Conservation (phyloP, 768 basidiomycete genomes). For the Tricholomella constricta region DNA sequence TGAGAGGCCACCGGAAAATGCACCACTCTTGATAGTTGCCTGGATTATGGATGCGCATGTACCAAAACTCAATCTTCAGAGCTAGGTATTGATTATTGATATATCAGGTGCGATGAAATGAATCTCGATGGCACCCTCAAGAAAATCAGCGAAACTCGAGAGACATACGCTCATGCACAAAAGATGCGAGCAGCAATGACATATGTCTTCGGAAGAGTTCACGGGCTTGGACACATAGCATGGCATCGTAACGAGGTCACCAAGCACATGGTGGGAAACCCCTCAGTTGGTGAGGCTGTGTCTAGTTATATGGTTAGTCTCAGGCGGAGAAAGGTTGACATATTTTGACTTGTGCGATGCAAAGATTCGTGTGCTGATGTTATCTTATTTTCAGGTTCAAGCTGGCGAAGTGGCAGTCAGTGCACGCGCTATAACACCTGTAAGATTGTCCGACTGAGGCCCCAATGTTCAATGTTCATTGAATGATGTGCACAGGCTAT, state of each 20-base stretch:
- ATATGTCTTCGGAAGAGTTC: conserved; percentile 22
- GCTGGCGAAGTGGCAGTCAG: conserved; percentile 24
- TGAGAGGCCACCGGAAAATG: conserved; percentile 12
- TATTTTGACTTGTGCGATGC: not conserved
- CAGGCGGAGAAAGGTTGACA: conserved; percentile 23
- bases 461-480: conserved; percentile 25
- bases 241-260: conserved; percentile 30
- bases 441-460: conserved; percentile 18
- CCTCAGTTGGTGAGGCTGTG: conserved; percentile 27
- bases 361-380: not conserved
- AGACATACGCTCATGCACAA: conserved; percentile 34
- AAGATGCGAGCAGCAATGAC: conserved; percentile 35
- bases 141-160: conserved; percentile 1
- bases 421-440: conserved; percentile 29
- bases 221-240: conserved; percentile 22
- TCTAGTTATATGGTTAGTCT: conserved; percentile 31
- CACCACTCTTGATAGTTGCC: conserved; percentile 24
- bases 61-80: not conserved
- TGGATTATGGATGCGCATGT: conserved; percentile 30
- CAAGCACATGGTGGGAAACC: conserved; percentile 29
- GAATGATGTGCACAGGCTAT: conserved; percentile 29
- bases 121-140: conserved; percentile 25
- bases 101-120: conserved; percentile 27
- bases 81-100: not conserved
- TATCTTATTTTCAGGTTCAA: not conserved